phyloP scores from a whole-genome alignment of 164 flowering plant genomes.

The Brasenia schreberi region DNA sequence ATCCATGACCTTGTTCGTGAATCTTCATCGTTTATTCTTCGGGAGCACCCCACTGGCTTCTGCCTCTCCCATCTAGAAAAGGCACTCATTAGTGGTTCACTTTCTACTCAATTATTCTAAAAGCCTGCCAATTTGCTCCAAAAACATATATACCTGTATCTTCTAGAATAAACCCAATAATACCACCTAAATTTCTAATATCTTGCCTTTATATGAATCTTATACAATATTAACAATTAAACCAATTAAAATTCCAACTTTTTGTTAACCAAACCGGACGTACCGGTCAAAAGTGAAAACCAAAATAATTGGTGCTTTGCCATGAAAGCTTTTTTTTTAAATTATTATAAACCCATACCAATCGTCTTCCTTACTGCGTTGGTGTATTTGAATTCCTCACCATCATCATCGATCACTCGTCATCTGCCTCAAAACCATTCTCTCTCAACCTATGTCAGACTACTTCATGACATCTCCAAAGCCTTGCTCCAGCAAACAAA shows the following conservation, averaged over 20 bases:
- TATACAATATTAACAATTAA: too few relatives aligned
- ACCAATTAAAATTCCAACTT: neutral
- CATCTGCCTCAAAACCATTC: neutral
- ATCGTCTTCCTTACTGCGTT: neutral
- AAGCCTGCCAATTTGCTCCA: neutral
- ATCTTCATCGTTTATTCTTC: neutral
- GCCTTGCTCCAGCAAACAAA: slow-evolving; percentile 18
- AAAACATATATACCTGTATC: neutral
- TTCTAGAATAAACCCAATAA: neutral
- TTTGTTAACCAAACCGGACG: neutral
- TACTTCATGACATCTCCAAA: slow-evolving; percentile 11
- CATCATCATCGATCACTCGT: slow-evolving; percentile 1
- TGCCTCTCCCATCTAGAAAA: neutral
- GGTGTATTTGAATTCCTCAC: neutral
- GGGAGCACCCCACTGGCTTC: neutral
- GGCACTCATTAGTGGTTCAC: neutral
- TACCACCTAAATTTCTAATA: too few relatives aligned
- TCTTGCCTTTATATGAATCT: neutral
- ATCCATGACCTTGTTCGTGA: neutral
- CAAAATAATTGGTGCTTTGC: neutral
- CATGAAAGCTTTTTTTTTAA: neutral
- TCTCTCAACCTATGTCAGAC: neutral
- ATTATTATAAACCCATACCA: neutral
- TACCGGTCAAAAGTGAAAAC: neutral
- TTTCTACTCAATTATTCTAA: neutral